Evolutionary conservation across 169 alveolate species (phyloP).

Genomic region (Neospora caninum): DNA sequence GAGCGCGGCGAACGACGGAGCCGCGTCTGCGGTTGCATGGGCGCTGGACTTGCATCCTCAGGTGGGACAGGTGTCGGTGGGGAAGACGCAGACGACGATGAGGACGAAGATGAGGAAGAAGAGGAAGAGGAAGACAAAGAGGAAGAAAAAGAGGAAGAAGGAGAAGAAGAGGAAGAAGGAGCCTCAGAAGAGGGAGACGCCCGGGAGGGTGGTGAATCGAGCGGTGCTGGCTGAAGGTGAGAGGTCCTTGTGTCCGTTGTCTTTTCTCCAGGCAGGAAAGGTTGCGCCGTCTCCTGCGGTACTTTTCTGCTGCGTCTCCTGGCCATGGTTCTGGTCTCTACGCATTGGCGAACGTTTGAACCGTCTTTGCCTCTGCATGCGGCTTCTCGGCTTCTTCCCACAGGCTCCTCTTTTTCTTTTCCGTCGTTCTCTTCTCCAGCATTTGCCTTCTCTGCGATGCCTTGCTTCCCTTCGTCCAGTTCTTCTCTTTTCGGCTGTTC

Average conservation of each 20-base stretch:
- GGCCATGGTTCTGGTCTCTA: not conserved
- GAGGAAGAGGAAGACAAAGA: not conserved
- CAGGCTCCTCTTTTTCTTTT: not conserved
- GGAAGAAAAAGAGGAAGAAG: not conserved
- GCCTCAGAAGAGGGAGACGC: too few species aligned
- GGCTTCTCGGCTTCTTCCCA: not conserved
- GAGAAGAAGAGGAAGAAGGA: not conserved
- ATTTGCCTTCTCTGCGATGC: not conserved
- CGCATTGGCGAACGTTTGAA: not conserved
- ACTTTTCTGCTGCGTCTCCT: not conserved
- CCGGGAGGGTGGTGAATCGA: too few species aligned
- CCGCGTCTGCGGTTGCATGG: too few species aligned
- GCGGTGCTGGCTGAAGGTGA: too few species aligned
- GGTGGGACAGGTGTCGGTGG: too few species aligned
- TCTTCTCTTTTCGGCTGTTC: not conserved
- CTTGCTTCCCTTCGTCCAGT: not conserved
- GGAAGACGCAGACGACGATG: too few species aligned
- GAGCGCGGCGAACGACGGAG: too few species aligned
- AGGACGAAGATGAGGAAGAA: too few species aligned
- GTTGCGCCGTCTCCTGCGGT: too few species aligned
- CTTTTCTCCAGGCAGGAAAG: too few species aligned
- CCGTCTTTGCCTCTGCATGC: not conserved
- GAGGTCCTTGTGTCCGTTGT: too few species aligned
- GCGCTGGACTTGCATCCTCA: too few species aligned
- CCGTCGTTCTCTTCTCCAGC: not conserved